Evolutionary conservation across 2,329 filamentous ascomycete species (phyloP).

Genomic region (Cladophialophora immunda): DNA sequence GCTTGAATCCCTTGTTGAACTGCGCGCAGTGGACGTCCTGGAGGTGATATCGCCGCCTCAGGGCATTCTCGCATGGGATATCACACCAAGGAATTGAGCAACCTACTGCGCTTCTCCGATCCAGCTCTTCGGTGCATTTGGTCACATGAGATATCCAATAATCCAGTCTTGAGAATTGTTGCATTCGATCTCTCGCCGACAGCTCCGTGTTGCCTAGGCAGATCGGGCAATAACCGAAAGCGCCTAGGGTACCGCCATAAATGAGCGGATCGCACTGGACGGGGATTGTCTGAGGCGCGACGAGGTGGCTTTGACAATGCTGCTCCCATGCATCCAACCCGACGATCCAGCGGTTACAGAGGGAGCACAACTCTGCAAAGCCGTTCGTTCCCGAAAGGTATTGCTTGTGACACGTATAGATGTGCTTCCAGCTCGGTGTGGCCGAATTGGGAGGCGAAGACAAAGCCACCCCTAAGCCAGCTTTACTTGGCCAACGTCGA

Average conservation of each 20-base stretch:
- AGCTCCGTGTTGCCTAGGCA: slow-evolving; percentile 19
- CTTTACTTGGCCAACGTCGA: too few species aligned
- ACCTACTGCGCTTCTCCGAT: too few species aligned
- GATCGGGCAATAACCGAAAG: slow-evolving; percentile 27
- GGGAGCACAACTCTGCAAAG: slow-evolving; percentile 26
- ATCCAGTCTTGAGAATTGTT: too few species aligned
- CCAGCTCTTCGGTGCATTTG: too few species aligned
- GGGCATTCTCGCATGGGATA: too few species aligned
- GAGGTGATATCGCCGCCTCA: too few species aligned
- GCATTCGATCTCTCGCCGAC: slow-evolving; percentile 16
- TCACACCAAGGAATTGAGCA: too few species aligned
- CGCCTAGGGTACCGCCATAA: slow-evolving; percentile 21
- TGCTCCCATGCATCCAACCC: slow-evolving; percentile 13
- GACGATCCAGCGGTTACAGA: slow-evolving; percentile 21
- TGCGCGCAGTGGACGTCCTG: too few species aligned
- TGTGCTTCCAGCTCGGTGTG: slow-evolving; percentile 17
- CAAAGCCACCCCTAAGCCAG: too few species aligned
- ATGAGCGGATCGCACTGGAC: slow-evolving; percentile 25
- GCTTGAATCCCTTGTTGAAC: too few species aligned
- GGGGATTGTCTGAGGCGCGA: slow-evolving; percentile 9
- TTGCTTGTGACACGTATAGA: slow-evolving; percentile 22
- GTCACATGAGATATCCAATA: too few species aligned
- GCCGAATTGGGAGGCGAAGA: slow-evolving; percentile 1
- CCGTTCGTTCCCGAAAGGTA: slow-evolving; percentile 1
- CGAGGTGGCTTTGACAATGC: slow-evolving; percentile 19